Evolutionary conservation across 1,284 basidiomycete genomes (phyloP).

Genomic region (Phaffia rhodozyma): DNA sequence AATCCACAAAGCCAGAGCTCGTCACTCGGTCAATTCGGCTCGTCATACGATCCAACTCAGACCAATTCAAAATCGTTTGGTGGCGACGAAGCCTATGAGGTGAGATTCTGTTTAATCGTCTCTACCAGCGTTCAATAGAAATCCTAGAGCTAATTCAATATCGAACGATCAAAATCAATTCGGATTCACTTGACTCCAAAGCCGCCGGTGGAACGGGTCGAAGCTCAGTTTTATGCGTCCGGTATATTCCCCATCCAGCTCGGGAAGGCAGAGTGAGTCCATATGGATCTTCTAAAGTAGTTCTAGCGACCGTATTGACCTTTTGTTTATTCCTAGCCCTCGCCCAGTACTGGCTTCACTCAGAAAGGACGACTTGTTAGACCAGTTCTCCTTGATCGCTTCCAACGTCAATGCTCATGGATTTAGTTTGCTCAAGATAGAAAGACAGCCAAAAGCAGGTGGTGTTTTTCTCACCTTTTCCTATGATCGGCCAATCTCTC

Average conservation of each 20-base stretch:
- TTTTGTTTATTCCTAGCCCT: neutral
- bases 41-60: no score
- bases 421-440: slow-evolving; percentile 22
- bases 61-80: neutral
- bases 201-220: neutral
- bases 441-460: slow-evolving; percentile 50
- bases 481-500: slow-evolving; percentile 41
- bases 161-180: no score
- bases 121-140: neutral
- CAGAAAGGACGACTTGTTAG: slow-evolving; percentile 32
- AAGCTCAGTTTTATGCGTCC: slow-evolving; percentile 35
- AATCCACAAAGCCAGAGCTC: no score
- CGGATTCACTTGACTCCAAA: no score
- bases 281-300: neutral
- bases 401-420: slow-evolving; percentile 26
- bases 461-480: slow-evolving; percentile 75
- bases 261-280: slow-evolving; percentile 28
- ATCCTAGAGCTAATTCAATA: no score
- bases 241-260: slow-evolving; percentile 35
- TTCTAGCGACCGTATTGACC: neutral
- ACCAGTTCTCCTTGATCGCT: slow-evolving; percentile 30
- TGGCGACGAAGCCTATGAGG: neutral
- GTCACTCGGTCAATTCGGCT: no score
- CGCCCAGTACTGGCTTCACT: slow-evolving; percentile 28
- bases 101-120: neutral